Conservation (phyloP, 495 filamentous ascomycete species). For the Jackrogersella minutella region DNA sequence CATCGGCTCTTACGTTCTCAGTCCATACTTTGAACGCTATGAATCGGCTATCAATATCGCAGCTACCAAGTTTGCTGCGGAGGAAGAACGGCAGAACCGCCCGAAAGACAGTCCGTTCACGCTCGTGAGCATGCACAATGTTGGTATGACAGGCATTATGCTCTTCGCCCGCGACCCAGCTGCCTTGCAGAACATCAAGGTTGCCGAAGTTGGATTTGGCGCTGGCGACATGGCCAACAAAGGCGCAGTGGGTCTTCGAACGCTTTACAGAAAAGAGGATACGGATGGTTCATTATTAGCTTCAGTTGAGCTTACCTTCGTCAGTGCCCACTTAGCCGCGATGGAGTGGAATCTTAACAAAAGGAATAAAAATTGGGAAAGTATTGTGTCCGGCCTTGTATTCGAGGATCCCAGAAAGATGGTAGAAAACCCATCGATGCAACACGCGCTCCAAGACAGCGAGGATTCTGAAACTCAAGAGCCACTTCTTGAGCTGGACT, state of each 20-base stretch:
- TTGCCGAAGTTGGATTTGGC: slow-evolving; percentile 82
- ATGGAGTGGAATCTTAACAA: slow-evolving; percentile 76
- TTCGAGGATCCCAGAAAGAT: slow-evolving; percentile 63
- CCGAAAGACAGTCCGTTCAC: slow-evolving; percentile 52
- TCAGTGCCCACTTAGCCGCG: slow-evolving; percentile 88
- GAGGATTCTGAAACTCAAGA: slow-evolving; percentile 40
- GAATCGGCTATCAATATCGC: slow-evolving; percentile 73
- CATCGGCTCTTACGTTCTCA: slow-evolving; percentile 82
- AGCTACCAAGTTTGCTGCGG: slow-evolving; percentile 45
- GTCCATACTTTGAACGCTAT: slow-evolving; percentile 75
- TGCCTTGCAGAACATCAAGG: slow-evolving; percentile 66
- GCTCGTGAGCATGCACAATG: slow-evolving; percentile 65
- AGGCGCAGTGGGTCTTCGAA: slow-evolving; percentile 81
- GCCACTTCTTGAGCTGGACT: slow-evolving; percentile 17
- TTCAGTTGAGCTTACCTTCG: slow-evolving; percentile 75
- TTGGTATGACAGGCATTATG: slow-evolving; percentile 90
- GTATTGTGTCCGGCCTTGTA: slow-evolving; percentile 78
- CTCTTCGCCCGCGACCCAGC: slow-evolving; percentile 71
- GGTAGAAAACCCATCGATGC: slow-evolving; percentile 27
- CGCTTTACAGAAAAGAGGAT: slow-evolving; percentile 59
- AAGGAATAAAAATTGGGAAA: slow-evolving; percentile 86
- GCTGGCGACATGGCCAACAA: slow-evolving; percentile 92
- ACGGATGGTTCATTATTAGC: slow-evolving; percentile 20
- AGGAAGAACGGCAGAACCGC: slow-evolving; percentile 21
- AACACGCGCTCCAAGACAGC: slow-evolving; percentile 12